These are phyloP conservation scores for Elongisporangium anandrum DNA, from an alignment of 352 stramenopile species.

Conservation along the genomic window DNA sequence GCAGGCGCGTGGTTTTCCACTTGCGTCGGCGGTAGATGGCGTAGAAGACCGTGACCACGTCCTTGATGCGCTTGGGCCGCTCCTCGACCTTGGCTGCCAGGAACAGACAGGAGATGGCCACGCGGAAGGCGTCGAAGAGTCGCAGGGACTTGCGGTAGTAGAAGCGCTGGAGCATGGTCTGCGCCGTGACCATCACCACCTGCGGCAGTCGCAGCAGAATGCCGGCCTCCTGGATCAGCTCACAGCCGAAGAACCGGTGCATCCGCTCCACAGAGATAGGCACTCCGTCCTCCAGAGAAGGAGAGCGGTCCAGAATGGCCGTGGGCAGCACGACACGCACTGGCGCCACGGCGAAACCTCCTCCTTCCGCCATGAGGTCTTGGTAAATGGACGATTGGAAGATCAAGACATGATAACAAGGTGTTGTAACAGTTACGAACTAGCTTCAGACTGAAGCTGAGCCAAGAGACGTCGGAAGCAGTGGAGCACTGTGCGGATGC, in stretches of 20 bases:
- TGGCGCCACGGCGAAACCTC: neutral
- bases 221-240: slow-evolving; percentile 89
- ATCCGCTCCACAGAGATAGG: slow-evolving; percentile 18
- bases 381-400: neutral
- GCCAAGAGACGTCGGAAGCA: slow-evolving; percentile 30
- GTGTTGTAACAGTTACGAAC: neutral
- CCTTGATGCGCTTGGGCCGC: slow-evolving; percentile 70
- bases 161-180: slow-evolving; percentile 91
- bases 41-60: slow-evolving; percentile 87
- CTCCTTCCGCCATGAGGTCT: neutral
- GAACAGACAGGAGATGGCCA: slow-evolving; percentile 86
- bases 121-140: slow-evolving; percentile 88
- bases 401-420: neutral
- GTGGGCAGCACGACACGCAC: slow-evolving; percentile 44
- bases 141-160: slow-evolving; percentile 82
- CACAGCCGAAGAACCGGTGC: slow-evolving; percentile 86
- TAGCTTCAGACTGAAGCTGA: neutral
- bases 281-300: slow-evolving; percentile 48
- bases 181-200: slow-evolving; percentile 87
- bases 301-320: slow-evolving; percentile 34
- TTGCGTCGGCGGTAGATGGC: slow-evolving; percentile 75
- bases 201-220: slow-evolving; percentile 84
- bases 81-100: slow-evolving; percentile 90
- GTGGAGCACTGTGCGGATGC: slow-evolving; percentile 40
- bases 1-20: slow-evolving; percentile 35